Base-by-base conservation (phyloP, 805 yeast genomes). In the Metschnikowia rubicola region DNA sequence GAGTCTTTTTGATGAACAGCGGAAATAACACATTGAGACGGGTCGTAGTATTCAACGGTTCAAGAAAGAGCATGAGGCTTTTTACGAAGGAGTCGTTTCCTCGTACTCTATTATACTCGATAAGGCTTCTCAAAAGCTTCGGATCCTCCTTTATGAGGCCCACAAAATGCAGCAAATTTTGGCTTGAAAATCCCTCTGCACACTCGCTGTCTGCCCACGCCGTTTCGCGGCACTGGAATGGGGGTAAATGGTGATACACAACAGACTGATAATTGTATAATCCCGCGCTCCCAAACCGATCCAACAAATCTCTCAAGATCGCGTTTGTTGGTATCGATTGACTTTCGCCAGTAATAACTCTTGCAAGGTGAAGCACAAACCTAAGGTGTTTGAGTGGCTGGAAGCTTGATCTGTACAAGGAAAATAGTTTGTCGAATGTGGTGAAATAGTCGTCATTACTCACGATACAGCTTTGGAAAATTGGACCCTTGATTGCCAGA, bases 131-230 rank as follows among this genome's bases (percentile, higher is more conserved):
- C 17, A 72, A 40, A n/a, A 70, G 52, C 10, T 58, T 55, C 0
- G 76, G 74, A 17, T 61, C 57, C 33, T 54, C 41, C 44, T 66
- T 64, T 7, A 72, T 55, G 3, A 63, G 39, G 38, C 35, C 28
- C 41, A 17, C 50, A 43, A 63, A 65, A 35, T 65, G 66, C 38
- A 50, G 45, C 1, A 58, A 52, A n/a, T 55, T 38, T 11, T 57
- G 43, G 2, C 57, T 50, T 3, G 56, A 46, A 12, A 46, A 19
- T 4, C 33, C 39, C 33, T 47, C 43, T 7, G 37, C 9, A 3
- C 8, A 28, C 6, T 39, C 32, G 10, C 49, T 44, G 7, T 51
- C 53, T 2, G 66, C 62, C 39, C 66, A 54, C 2, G 57, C 55
- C 1, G 62, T 52, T n/a, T 58, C 53, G 3, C 48, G 46, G 43